These are phyloP conservation scores for Pseudozyma hubeiensis DNA, from an alignment of 1,284 basidiomycete genomes.

Conservation along the genomic window DNA sequence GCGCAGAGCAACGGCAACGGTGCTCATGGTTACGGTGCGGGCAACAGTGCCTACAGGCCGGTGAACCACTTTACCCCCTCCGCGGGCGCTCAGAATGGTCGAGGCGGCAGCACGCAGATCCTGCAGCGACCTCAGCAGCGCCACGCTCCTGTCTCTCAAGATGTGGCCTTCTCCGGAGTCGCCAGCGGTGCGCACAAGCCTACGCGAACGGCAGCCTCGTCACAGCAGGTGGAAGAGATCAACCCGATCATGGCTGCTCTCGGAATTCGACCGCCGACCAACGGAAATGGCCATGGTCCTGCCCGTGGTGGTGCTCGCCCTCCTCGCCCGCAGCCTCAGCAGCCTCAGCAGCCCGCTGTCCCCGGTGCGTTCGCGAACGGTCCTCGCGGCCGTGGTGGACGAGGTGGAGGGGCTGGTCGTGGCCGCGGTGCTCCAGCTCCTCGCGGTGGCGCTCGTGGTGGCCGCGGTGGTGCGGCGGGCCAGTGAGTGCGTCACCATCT, in stretches of 20 bases:
- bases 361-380: conserved; percentile 12
- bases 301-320: conserved; percentile 37
- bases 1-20: conserved; percentile 31
- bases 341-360: conserved; percentile 12
- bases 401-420: conserved; percentile 7
- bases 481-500: conserved; percentile 3
- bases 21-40: conserved; percentile 33
- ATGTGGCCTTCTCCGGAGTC: conserved; percentile 51
- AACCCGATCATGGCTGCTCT: conserved; percentile 53
- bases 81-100: conserved; percentile 25
- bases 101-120: conserved; percentile 36
- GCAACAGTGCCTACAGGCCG: conserved; percentile 36
- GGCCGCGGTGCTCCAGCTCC: conserved; percentile 17
- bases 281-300: conserved; percentile 14
- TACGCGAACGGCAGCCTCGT: conserved; percentile 20
- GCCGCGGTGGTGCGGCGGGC: conserved; percentile 20
- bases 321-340: conserved; percentile 21
- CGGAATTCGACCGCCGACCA: conserved; percentile 39
- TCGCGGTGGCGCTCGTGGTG: conserved; percentile 12
- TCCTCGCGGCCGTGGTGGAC: conserved; percentile 31
- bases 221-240: conserved; percentile 34
- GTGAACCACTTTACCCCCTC: conserved; percentile 46
- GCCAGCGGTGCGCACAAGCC: conserved; percentile 49
- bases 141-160: conserved; percentile 38
- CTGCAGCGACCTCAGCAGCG: conserved; percentile 43